A percentile compares a stretch with the other conserved stretches of the same genome.
Conservation (phyloP, 1,284 basidiomycete species). For the Fomitopsis schrenkii region DNA sequence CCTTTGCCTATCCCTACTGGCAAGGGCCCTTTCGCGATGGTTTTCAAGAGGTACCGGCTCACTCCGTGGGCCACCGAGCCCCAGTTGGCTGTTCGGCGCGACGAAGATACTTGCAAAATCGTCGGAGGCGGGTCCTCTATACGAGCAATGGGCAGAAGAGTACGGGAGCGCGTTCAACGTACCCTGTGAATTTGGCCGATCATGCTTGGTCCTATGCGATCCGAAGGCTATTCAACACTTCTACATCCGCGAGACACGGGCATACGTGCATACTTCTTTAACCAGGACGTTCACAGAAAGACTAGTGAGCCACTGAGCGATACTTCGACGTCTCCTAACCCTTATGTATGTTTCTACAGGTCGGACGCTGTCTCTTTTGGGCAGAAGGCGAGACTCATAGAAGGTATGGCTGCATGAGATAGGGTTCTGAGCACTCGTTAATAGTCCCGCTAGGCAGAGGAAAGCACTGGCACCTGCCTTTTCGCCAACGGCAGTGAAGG, state of each 20-base stretch:
- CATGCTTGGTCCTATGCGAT: constrained; percentile 43
- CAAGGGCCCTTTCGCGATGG: not conserved
- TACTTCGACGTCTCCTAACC: too few relatives aligned
- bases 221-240: constrained; percentile 51
- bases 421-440: constrained; percentile 27
- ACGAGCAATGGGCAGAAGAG: constrained; percentile 33
- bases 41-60: constrained; percentile 18
- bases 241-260: constrained; percentile 43
- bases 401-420: constrained; percentile 15
- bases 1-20: too few relatives aligned
- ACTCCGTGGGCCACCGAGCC: constrained; percentile 26
- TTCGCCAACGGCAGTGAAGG: constrained; percentile 35
- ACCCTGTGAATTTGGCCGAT: constrained; percentile 36
- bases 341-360: constrained; percentile 23
- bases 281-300: constrained; percentile 36
- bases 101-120: constrained; percentile 8
- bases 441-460: constrained; percentile 30
- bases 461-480: constrained; percentile 38
- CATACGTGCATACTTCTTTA: constrained; percentile 33
- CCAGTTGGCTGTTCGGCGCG: constrained; percentile 25
- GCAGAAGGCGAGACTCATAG: constrained; percentile 50
- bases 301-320: constrained; percentile 25
- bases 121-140: constrained; percentile 12
- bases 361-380: constrained; percentile 45
- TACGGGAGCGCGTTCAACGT: constrained; percentile 46